Evolutionary conservation across 805 yeast species (phyloP).

Genomic region (Saturnispora besseyi): DNA sequence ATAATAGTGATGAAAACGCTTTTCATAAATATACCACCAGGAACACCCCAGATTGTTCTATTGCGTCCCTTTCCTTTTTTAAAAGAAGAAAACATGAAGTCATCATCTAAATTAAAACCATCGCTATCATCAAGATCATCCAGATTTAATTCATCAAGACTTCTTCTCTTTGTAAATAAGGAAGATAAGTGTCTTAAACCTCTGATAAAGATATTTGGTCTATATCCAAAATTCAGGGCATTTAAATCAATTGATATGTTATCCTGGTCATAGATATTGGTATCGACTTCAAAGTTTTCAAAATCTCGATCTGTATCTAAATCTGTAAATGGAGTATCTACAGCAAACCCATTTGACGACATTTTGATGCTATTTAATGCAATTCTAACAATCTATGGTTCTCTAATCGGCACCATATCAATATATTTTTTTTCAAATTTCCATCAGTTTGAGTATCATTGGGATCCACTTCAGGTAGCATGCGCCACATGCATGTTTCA

Average conservation of each 20-base stretch:
- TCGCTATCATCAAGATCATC: slow-evolving; percentile 6
- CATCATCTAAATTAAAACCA: not conserved
- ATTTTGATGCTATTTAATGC: not conserved
- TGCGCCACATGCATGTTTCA: no score
- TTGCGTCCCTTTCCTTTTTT: not conserved
- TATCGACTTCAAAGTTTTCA: slow-evolving; percentile 18
- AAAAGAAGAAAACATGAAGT: not conserved
- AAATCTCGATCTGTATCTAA: slow-evolving; percentile 37
- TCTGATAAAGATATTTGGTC: not conserved
- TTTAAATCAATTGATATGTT: slow-evolving; percentile 13
- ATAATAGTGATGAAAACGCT: not conserved
- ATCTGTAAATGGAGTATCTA: slow-evolving; percentile 49
- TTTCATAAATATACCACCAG: not conserved
- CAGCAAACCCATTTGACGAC: slow-evolving; percentile 19
- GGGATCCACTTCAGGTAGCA: no score
- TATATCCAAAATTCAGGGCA: slow-evolving; percentile 6
- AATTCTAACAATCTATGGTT: not conserved
- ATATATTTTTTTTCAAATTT: no score
- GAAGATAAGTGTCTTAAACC: not conserved
- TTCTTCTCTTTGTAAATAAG: slow-evolving; percentile 9
- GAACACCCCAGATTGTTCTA: not conserved
- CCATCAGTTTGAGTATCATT: no score
- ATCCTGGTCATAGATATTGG: slow-evolving; percentile 13
- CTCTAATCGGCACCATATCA: not conserved
- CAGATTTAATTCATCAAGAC: slow-evolving; percentile 1